Evolutionary conservation across 805 yeast genomes (phyloP), one percentile per base, ranked within the genome.

Genomic region (Metschnikowia vanudenii): DNA sequence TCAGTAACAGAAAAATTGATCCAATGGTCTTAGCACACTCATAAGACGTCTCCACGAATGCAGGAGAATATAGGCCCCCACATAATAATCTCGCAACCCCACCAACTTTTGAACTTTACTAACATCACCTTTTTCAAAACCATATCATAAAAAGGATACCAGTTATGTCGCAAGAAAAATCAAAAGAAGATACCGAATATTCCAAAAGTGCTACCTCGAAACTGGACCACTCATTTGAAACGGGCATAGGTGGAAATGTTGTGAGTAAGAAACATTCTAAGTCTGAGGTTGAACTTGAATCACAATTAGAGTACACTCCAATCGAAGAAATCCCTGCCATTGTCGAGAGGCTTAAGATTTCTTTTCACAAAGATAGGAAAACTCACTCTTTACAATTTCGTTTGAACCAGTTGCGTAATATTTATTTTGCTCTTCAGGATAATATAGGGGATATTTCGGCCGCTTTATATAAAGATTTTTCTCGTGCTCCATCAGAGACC

Each of bases 391-490:
- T 83, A 41, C 79, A 74, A 50, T 76, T 58, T 59, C 74, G 96
- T 40, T 71, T 78, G 53, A 71, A 79, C 44, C 87, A 82, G 60
- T 74, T 90, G 53, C 74, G 88, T 47, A 80, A 83, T 56, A 58
- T 90, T 16, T 85, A 84, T 67, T 82, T 74, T 55, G 82, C 79
- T 1, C 46, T 90, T 14, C 66, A 71, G 49, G 90, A 85, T 60
- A 74, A 82, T 57, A 73, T 68, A 42, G 81, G 79, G 3, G 67
- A 60, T 11, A 56, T 92, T 31, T 63, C 74, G 33, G 76, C 69
- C 2, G 90, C 96, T 0, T 65, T 90, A 51, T 52, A 66, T 18
- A 60, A 71, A 51, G 98, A 92, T 59, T 81, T 90, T 64, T 75
- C 82, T 63, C 78, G 92, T 47, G 63, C 86, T 1, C 65, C 69